phyloP scores from a whole-genome alignment of 805 yeast species.

The Sugiyamaella marilandica region DNA sequence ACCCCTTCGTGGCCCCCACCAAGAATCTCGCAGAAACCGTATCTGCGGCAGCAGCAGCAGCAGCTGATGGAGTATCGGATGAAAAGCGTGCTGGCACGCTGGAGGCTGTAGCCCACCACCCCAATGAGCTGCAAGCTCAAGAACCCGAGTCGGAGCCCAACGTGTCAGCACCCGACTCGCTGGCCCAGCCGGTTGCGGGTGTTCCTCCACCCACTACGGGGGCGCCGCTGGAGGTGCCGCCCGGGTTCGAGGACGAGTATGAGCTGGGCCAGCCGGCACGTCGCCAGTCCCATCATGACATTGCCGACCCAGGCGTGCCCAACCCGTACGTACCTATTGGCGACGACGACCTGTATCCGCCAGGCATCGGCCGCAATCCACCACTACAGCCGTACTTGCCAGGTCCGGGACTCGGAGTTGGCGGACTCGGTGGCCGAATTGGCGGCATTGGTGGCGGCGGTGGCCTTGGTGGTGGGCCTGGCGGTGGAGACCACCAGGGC shows the following conservation, averaged over 20 bases:
- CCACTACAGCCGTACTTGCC: slow-evolving; percentile 27
- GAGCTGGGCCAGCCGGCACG: slow-evolving; percentile 23
- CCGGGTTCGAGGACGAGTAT: slow-evolving; percentile 44
- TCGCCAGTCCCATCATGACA: slow-evolving; percentile 8
- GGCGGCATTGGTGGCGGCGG: slow-evolving; percentile 11
- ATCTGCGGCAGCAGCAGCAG: not conserved
- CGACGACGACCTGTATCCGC: slow-evolving; percentile 36
- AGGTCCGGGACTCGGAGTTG: slow-evolving; percentile 18
- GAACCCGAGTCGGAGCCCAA: no score
- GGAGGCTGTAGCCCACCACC: not conserved
- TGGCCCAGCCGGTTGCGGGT: no score
- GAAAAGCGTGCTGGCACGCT: not conserved
- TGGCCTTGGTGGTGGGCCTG: slow-evolving; percentile 9
- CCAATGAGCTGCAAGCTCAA: no score
- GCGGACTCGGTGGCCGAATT: slow-evolving; percentile 14
- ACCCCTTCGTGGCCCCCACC: not conserved
- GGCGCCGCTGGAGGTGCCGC: slow-evolving; percentile 24
- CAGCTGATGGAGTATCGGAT: not conserved
- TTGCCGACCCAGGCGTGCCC: slow-evolving; percentile 17
- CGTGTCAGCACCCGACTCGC: no score
- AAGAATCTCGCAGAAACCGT: not conserved
- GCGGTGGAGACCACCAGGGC: slow-evolving; percentile 22
- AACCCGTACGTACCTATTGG: slow-evolving; percentile 32
- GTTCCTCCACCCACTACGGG: not conserved
- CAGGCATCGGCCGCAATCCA: slow-evolving; percentile 36